Evolutionary conservation across 306 rosid species (phyloP).

Genomic region (Casuarina glauca): DNA sequence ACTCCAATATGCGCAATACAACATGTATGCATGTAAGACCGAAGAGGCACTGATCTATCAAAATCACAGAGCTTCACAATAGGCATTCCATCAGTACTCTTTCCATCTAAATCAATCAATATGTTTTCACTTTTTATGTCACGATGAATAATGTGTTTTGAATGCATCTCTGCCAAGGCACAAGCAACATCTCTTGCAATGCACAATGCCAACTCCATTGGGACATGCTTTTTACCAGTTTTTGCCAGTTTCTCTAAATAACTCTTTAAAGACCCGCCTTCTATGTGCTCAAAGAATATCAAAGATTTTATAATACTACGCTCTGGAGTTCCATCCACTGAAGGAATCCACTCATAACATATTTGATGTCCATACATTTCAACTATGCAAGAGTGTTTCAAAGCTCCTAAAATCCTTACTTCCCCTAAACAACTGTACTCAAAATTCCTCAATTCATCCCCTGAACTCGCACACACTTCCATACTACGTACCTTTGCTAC

Average conservation of each 20-base stretch:
- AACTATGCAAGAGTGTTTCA: slow-evolving; percentile 84
- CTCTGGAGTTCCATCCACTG: slow-evolving; percentile 63
- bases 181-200: slow-evolving; percentile 81
- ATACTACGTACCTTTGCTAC: slow-evolving; percentile 86
- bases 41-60: slow-evolving; percentile 91
- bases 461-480: slow-evolving; percentile 53
- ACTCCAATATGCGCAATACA: slow-evolving; percentile 83
- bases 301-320: slow-evolving; percentile 63
- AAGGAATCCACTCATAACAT: slow-evolving; percentile 70
- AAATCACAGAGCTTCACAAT: slow-evolving; percentile 95
- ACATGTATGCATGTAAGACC: slow-evolving; percentile 76
- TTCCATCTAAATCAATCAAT: slow-evolving; percentile 69
- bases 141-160: slow-evolving; percentile 91
- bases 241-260: slow-evolving; percentile 64
- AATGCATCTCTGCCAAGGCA: slow-evolving; percentile 83
- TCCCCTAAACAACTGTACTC: slow-evolving; percentile 88
- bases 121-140: slow-evolving; percentile 93
- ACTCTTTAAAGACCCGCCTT: slow-evolving; percentile 86
- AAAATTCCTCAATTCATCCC: slow-evolving; percentile 63
- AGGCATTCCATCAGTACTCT: slow-evolving; percentile 70
- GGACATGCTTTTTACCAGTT: slow-evolving; percentile 71
- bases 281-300: slow-evolving; percentile 76
- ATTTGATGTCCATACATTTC: slow-evolving; percentile 94
- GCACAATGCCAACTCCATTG: slow-evolving; percentile 61
- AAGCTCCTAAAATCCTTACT: slow-evolving; percentile 81